Evolutionary conservation across 2,329 filamentous ascomycete species (phyloP).

Genomic region (Emergomyces orientalis): DNA sequence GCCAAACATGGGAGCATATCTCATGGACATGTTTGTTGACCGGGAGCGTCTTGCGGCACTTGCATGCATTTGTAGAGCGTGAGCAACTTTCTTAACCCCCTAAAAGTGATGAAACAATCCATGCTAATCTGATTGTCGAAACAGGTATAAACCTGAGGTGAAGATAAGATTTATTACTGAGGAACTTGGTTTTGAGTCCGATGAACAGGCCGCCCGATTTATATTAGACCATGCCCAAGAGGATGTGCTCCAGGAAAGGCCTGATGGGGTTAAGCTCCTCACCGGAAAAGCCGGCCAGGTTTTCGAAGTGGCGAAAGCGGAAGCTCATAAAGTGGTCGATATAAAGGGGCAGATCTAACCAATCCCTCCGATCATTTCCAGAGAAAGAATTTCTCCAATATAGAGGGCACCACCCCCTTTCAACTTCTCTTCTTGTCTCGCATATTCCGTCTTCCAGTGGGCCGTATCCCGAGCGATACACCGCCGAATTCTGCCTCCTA

Average conservation of each 20-base stretch:
- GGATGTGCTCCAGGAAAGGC: constrained; percentile 65
- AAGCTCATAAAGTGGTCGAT: constrained; percentile 79
- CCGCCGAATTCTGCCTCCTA: background rate
- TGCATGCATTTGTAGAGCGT: constrained; percentile 92
- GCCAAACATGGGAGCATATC: constrained; percentile 92
- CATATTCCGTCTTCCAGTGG: constrained; percentile 2
- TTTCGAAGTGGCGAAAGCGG: constrained; percentile 64
- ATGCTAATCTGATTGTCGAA: constrained; percentile 37
- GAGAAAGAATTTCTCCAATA: background rate
- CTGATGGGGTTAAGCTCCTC: constrained; percentile 63
- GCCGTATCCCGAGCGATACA: constrained; percentile 4
- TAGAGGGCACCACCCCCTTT: background rate
- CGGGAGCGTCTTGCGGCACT: constrained; percentile 86
- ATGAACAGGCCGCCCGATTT: constrained; percentile 83
- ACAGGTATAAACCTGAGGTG: constrained; percentile 84
- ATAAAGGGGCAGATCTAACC: constrained; percentile 83
- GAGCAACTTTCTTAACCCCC: constrained; percentile 37
- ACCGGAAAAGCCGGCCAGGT: constrained; percentile 61
- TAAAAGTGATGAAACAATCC: background rate
- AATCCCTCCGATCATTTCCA: background rate
- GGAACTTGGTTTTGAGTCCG: constrained; percentile 90
- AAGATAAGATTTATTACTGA: constrained; percentile 86
- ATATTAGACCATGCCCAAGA: constrained; percentile 71
- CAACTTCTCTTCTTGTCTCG: background rate
- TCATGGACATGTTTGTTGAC: constrained; percentile 98